phyloP scores from a whole-genome alignment of 495 filamentous ascomycete genomes.

The Penicillium atrosanguineum region DNA sequence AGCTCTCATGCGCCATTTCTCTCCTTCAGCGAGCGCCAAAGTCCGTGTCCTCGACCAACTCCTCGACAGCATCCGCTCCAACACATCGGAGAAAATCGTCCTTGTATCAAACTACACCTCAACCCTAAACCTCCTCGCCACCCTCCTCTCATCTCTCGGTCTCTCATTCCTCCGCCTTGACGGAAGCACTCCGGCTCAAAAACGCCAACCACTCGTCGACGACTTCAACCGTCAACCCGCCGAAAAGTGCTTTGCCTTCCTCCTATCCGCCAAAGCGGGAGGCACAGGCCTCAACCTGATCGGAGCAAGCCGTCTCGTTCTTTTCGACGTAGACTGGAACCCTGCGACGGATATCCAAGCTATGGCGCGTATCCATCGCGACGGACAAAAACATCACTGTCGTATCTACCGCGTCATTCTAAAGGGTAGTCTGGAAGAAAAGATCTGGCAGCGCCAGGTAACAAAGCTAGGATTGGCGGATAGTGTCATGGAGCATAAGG shows the following conservation, averaged over 20 bases:
- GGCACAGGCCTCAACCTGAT: constrained; percentile 77
- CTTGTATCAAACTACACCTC: constrained; percentile 81
- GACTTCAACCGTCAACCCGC: constrained; percentile 65
- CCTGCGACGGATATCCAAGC: constrained; percentile 77
- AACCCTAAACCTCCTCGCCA: constrained; percentile 68
- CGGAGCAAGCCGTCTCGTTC: constrained; percentile 69
- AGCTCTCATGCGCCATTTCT: constrained; percentile 54
- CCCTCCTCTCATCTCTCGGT: constrained; percentile 59
- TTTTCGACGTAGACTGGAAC: constrained; percentile 86
- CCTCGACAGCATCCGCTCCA: constrained; percentile 58
- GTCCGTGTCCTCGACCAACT: constrained; percentile 70
- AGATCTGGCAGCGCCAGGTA: constrained; percentile 80
- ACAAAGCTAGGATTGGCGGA: constrained; percentile 72
- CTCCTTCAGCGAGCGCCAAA: constrained; percentile 63
- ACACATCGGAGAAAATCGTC: constrained; percentile 71
- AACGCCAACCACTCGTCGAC: constrained; percentile 73
- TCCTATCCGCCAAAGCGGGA: constrained; percentile 76
- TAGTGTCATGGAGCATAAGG: constrained; percentile 64
- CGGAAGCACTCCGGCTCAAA: constrained; percentile 64
- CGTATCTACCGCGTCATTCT: constrained; percentile 74
- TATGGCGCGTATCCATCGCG: constrained; percentile 82
- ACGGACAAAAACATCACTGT: constrained; percentile 70
- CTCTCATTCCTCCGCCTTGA: constrained; percentile 72
- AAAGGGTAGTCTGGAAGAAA: constrained; percentile 74
- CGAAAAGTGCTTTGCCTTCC: constrained; percentile 64